Base-by-base conservation (phyloP, 352 stramenopile genomes). In the Globisporangium abappressorium region DNA sequence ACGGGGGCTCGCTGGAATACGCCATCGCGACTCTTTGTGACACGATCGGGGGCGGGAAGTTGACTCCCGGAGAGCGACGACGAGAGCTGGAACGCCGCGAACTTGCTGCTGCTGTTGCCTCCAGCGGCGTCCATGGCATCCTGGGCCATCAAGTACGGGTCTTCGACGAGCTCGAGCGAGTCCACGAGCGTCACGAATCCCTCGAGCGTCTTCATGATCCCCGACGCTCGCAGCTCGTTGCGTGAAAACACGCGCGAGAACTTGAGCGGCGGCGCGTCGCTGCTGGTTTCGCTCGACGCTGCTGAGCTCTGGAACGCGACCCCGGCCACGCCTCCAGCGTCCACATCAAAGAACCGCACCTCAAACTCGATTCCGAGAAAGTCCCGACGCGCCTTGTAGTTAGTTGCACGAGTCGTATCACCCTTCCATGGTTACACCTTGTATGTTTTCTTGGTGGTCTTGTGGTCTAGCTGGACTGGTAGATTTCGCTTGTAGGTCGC, bases 291-390 rank as follows among this genome's bases (percentile, higher is more conserved):
- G 33, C 70, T 59, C 5, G 28, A 34, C 5, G 65, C 49, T n/a
- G 41, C 15, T 7, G 41, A 14, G 14, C 74, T 70, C 56, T 82
- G 78, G 51, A 85, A 77, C 28, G 83, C 74, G 18, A 95, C 70
- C 12, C 85, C 84, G 9, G 77, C 77, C 34, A 93, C 71, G 34
- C 82, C 86, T 26, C 80, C 80, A 43, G 84, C 85, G 61, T 92
- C 82, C 28, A 95, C 77, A 36, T 93, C 80, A 34, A 94, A 86
- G 28, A 93, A 68, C 61, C 80, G 77, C 57, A 93, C 80, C 34
- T 94, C 85, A 62, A 86, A 89, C 62, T 87, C 77, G 38, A 73
- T 72, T n/a, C 80, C 79, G 15, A 90, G 74, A 34, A 90, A 90
- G 41, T 81, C 79, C 65, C 81, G 78, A 0, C 78, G 79, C 43